Conservation (phyloP, 305 asterid genomes). For the Rubia peregrina region DNA sequence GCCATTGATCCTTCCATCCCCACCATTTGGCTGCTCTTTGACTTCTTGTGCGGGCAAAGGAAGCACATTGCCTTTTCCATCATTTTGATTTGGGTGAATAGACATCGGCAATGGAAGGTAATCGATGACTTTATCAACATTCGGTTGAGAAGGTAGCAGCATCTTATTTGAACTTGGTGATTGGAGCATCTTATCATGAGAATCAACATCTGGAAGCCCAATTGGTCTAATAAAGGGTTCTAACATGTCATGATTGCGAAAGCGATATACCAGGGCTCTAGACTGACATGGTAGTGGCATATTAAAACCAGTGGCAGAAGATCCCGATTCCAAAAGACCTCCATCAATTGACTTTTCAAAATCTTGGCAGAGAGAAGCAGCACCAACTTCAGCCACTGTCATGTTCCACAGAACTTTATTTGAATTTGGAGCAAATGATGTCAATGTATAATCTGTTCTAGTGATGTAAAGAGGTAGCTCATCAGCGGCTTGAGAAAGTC, state of each 20-base stretch:
- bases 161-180: constrained; percentile 27
- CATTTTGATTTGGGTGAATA: constrained; percentile 19
- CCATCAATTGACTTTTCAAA: constrained; percentile 37
- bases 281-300: constrained; percentile 93
- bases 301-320: constrained; percentile 45
- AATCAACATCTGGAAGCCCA: constrained; percentile 37
- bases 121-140: constrained; percentile 45
- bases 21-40: constrained; percentile 22
- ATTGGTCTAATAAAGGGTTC: constrained; percentile 36
- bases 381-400: constrained; percentile 84
- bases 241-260: constrained; percentile 40
- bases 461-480: constrained; percentile 68
- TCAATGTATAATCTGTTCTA: constrained; percentile 72
- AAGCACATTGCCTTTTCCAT: constrained; percentile 17
- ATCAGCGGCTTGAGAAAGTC: constrained; percentile 33
- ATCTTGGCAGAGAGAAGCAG: constrained; percentile 76
- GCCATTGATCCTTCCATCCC: constrained; percentile 23
- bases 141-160: constrained; percentile 59
- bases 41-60: constrained; percentile 23
- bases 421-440: constrained; percentile 73
- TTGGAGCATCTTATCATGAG: constrained; percentile 48
- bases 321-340: constrained; percentile 29
- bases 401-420: constrained; percentile 74
- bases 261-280: constrained; percentile 60
- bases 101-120: constrained; percentile 31